Base-by-base conservation (phyloP, 192 early-diverging fungal genomes). In the Coemansia sp. region DNA sequence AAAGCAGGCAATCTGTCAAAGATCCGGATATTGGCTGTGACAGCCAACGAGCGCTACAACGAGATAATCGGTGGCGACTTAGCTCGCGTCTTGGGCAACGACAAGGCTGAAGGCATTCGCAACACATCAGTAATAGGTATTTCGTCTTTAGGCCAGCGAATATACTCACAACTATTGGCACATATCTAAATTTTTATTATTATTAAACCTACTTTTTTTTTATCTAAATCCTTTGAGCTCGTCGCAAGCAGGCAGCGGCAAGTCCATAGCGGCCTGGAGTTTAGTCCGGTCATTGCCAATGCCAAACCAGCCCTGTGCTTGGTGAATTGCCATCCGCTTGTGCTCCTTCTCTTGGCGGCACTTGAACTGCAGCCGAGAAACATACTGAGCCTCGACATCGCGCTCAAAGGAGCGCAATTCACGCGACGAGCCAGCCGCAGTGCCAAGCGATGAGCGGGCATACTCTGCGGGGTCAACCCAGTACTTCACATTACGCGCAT, bases 381-480 rank as follows among this genome's bases (percentile, higher is more conserved):
- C 80, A 67, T 89, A 95, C 62, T 88, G 82, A 0, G 67, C 44
- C 76, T 95, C 92, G 41, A 98, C 87, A 1, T 86, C 80, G 11
- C 87, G 72, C 70, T 98, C 95, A 71, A 92, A 87, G 62, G 86
- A 71, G 17, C 78, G 69, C 32, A 93, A 64, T 67, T 88, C 29
- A 5, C 31, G 87, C 59, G 82, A 58, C 25, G 80, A 68, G 65
- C 76, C 34, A 68, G 75, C 39, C 67, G 74, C 34, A 55, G 38
- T 19, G 15, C 62, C 74, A 9, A 75, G 11, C 19, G 74, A 55
- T 0, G 74, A 75, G 31, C 73, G 72, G 21, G 70, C 67, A 72
- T 88, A 86, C 51, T 89, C 85, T 32, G 64, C 53, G 21, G 61
- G 58, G 63, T 95, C 89, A n/a, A 98, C 92, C 78, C 85, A 98